phyloP scores from a whole-genome alignment of 2,329 filamentous ascomycete species.

The Venturia oleaginea region DNA sequence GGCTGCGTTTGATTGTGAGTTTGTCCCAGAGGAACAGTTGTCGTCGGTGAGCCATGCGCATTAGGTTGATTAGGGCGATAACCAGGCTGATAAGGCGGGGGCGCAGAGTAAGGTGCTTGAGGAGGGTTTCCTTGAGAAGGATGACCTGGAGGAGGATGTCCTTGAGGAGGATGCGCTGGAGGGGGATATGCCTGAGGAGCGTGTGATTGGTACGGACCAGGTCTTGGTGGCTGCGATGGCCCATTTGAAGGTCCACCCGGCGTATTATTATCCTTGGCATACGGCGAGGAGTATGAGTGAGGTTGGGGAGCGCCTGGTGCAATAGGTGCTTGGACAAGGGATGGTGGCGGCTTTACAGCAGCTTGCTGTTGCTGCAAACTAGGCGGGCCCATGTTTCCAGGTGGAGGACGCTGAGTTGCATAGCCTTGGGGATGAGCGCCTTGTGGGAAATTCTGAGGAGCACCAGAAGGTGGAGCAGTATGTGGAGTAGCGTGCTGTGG shows the following conservation, averaged over 20 bases:
- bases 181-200: not conserved
- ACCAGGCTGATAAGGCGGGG: not conserved
- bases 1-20: not conserved
- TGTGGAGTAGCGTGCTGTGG: slow-evolving; percentile 1
- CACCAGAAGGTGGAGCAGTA: not conserved
- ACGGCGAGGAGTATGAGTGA: slow-evolving; percentile 11
- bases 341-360: not conserved
- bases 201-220: not conserved
- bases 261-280: slow-evolving; percentile 6
- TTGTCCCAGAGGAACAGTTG: not conserved
- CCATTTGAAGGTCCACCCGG: not conserved
- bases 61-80: not conserved
- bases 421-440: slow-evolving; percentile 4
- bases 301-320: not conserved
- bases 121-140: not conserved
- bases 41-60: not conserved
- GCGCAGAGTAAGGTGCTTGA: not conserved
- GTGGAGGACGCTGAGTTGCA: not conserved
- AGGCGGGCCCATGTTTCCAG: slow-evolving; percentile 1
- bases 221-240: not conserved
- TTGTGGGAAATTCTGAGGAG: not conserved
- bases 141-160: not conserved
- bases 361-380: not conserved
- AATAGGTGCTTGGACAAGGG: not conserved
- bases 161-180: not conserved